These are phyloP conservation scores for Ceraceosorus guamensis DNA, from an alignment of 1,284 basidiomycete species.

Conservation along the genomic window DNA sequence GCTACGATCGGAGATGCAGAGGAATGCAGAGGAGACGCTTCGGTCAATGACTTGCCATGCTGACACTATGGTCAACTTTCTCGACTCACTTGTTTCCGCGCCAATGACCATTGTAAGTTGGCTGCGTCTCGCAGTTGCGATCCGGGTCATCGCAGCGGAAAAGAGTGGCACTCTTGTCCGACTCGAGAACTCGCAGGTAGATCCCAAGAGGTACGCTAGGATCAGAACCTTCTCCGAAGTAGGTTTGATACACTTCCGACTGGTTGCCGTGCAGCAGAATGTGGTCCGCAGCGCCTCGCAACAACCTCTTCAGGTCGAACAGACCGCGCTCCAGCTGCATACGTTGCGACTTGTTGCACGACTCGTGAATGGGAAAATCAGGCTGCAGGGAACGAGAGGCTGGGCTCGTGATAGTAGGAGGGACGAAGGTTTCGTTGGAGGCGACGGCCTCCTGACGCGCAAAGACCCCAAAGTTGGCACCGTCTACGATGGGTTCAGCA, in stretches of 20 bases:
- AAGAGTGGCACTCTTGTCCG: too few species aligned
- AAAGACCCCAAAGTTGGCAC: too few species aligned
- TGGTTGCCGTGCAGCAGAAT: constrained; percentile 43
- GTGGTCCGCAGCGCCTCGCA: constrained; percentile 43
- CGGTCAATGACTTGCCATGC: too few species aligned
- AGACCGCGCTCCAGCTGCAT: constrained; percentile 47
- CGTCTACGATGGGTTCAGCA: too few species aligned
- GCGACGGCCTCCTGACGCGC: too few species aligned
- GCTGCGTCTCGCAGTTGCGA: constrained; percentile 39
- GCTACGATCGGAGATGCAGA: not conserved
- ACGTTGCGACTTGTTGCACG: constrained; percentile 49
- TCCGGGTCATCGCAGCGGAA: constrained; percentile 50
- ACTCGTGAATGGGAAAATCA: constrained; percentile 49
- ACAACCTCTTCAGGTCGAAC: constrained; percentile 46
- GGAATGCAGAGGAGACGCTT: not conserved
- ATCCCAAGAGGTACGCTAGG: too few species aligned
- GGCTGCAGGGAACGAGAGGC: constrained; percentile 1
- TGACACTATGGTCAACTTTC: too few species aligned
- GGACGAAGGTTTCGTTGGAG: too few species aligned
- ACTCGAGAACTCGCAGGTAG: too few species aligned
- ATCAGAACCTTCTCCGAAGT: constrained; percentile 50
- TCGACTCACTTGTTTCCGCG: constrained; percentile 51
- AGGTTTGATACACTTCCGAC: constrained; percentile 46
- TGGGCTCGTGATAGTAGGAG: too few species aligned
- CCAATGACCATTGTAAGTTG: constrained; percentile 51